These are phyloP conservation scores for Candida verbasci DNA, from an alignment of 805 yeast genomes.

Conservation along the genomic window DNA sequence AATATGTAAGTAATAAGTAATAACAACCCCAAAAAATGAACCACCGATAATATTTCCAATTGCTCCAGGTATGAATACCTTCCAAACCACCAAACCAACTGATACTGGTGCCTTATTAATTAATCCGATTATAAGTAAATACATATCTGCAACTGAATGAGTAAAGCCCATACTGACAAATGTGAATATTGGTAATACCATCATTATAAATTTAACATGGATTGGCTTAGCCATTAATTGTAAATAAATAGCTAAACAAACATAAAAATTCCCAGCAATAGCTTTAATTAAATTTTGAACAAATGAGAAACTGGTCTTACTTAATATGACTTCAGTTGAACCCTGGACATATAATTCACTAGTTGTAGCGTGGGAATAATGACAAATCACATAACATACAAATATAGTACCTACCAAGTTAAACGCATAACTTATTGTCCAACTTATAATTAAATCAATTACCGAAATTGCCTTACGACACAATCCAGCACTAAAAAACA, in stretches of 20 bases:
- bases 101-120: slow-evolving; percentile 61
- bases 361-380: slow-evolving; percentile 48
- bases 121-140: slow-evolving; percentile 58
- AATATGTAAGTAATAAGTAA: slow-evolving; percentile 73
- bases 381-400: slow-evolving; percentile 60
- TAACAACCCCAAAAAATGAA: slow-evolving; percentile 51
- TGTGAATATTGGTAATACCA: slow-evolving; percentile 67
- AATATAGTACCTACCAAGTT: slow-evolving; percentile 64
- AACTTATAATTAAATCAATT: slow-evolving; percentile 58
- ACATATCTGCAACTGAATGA: slow-evolving; percentile 84
- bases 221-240: slow-evolving; percentile 76
- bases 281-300: slow-evolving; percentile 64
- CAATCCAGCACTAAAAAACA: slow-evolving; percentile 66
- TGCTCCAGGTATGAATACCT: slow-evolving; percentile 62
- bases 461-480: slow-evolving; percentile 66
- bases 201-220: slow-evolving; percentile 66
- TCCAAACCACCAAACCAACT: slow-evolving; percentile 69
- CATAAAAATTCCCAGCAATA: slow-evolving; percentile 74
- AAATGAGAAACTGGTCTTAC: slow-evolving; percentile 44
- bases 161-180: slow-evolving; percentile 77
- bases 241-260: slow-evolving; percentile 68
- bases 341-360: slow-evolving; percentile 42
- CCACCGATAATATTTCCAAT: slow-evolving; percentile 85
- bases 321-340: slow-evolving; percentile 42
- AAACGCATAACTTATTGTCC: slow-evolving; percentile 64